Evolutionary conservation across 2,329 filamentous ascomycete genomes (phyloP).

Genomic region (Phoma herbarum): DNA sequence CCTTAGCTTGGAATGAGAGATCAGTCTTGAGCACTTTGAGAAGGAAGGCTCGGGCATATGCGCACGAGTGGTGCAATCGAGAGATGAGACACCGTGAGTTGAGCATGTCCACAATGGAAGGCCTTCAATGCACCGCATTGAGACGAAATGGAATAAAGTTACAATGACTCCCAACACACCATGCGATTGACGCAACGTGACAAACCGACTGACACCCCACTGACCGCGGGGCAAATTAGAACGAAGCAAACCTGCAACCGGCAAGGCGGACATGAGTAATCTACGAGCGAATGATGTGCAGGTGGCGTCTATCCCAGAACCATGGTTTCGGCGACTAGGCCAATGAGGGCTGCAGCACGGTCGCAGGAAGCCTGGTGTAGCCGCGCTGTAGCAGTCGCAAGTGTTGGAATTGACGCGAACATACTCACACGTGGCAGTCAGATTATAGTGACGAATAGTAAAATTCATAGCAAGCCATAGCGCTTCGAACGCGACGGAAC

Average conservation of each 20-base stretch:
- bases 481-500: constrained; percentile 7
- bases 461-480: constrained; percentile 3
- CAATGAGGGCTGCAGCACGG: constrained; percentile 24
- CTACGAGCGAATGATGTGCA: constrained; percentile 25
- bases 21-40: neutral
- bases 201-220: neutral
- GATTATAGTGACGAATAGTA: constrained; percentile 12
- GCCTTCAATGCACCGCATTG: neutral
- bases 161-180: neutral
- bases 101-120: neutral
- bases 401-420: constrained; percentile 15
- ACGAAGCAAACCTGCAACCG: constrained; percentile 18
- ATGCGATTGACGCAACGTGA: neutral
- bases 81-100: neutral
- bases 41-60: neutral
- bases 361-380: constrained; percentile 20
- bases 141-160: neutral
- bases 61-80: neutral
- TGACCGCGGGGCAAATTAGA: neutral
- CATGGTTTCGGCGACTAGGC: constrained; percentile 16
- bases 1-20: neutral
- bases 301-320: constrained; percentile 21
- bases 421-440: constrained; percentile 29
- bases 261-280: constrained; percentile 19
- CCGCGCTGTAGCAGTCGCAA: constrained; percentile 27